These are phyloP conservation scores for Leptographium flavum DNA, from an alignment of 2,329 filamentous ascomycete species.

Conservation along the genomic window DNA sequence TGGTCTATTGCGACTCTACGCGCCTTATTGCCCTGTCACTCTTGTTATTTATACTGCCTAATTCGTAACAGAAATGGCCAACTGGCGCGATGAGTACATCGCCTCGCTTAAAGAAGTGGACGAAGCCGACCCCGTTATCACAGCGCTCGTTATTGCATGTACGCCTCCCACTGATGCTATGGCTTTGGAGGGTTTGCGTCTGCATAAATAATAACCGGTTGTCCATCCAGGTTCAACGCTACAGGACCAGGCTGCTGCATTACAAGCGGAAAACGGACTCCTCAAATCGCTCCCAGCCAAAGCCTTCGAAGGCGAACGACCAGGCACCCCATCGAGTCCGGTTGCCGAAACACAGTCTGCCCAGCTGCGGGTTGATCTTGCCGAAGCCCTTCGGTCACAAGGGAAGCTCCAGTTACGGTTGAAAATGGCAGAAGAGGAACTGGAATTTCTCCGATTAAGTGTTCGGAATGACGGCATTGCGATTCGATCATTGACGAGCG, in stretches of 20 bases:
- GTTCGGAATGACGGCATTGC: conserved; percentile 43
- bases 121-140: conserved; percentile 46
- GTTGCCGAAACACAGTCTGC: conserved; percentile 22
- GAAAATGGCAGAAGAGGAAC: conserved; percentile 46
- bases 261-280: conserved; percentile 40
- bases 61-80: conserved; percentile 29
- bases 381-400: conserved; percentile 62
- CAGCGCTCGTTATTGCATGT: conserved; percentile 70
- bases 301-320: neutral
- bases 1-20: no score
- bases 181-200: neutral
- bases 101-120: conserved; percentile 59
- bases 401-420: conserved; percentile 52
- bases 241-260: conserved; percentile 49
- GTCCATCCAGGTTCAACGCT: conserved; percentile 42
- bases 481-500: conserved; percentile 46
- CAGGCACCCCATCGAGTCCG: neutral
- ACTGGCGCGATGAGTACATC: conserved; percentile 74
- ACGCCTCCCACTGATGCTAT: conserved; percentile 15
- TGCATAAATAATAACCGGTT: no score
- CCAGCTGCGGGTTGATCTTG: conserved; percentile 54
- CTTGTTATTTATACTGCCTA: neutral
- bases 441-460: conserved; percentile 42
- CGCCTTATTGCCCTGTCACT: no score
- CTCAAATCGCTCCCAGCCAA: conserved; percentile 4